These are phyloP conservation scores for Diplodia corticola DNA, from an alignment of 2,329 filamentous ascomycete species.

Conservation along the genomic window DNA sequence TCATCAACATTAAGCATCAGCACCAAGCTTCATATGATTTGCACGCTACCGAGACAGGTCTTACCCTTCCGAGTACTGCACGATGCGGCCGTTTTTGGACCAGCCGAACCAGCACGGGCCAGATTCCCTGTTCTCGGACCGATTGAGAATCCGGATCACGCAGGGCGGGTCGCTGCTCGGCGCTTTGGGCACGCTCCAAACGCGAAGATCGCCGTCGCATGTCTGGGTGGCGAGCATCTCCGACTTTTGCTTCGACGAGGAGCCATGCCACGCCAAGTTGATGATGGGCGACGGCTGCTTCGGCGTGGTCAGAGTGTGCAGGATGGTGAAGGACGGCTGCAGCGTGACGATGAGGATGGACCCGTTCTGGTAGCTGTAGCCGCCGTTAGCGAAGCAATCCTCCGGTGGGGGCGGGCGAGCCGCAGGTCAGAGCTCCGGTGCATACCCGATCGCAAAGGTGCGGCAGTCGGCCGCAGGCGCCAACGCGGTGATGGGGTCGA, in stretches of 20 bases:
- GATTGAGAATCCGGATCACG: constrained; percentile 82
- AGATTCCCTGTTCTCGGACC: constrained; percentile 65
- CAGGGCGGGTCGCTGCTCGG: constrained; percentile 74
- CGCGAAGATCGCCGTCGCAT: constrained; percentile 84
- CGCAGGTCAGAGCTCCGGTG: constrained; percentile 7
- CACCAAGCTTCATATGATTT: constrained; percentile 20
- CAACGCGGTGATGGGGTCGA: constrained; percentile 91
- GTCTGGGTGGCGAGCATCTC: constrained; percentile 97
- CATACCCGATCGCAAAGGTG: constrained; percentile 93
- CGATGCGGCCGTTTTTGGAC: constrained; percentile 96
- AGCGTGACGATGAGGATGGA: constrained; percentile 87
- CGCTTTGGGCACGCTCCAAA: constrained; percentile 93
- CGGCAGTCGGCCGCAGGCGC: constrained; percentile 87
- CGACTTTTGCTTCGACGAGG: constrained; percentile 91
- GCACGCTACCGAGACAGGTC: constrained; percentile 40
- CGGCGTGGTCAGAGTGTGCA: constrained; percentile 87
- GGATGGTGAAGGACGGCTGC: constrained; percentile 87
- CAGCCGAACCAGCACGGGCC: constrained; percentile 96
- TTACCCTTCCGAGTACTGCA: constrained; percentile 89
- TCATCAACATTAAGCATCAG: constrained; percentile 28
- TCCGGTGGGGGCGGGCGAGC: background rate
- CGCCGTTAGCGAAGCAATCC: constrained; percentile 27
- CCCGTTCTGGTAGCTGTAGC: constrained; percentile 82
- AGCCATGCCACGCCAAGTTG: constrained; percentile 90
- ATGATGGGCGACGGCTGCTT: constrained; percentile 84